Conservation (phyloP, 495 filamentous ascomycete genomes). For the Penicillium pancosmium region DNA sequence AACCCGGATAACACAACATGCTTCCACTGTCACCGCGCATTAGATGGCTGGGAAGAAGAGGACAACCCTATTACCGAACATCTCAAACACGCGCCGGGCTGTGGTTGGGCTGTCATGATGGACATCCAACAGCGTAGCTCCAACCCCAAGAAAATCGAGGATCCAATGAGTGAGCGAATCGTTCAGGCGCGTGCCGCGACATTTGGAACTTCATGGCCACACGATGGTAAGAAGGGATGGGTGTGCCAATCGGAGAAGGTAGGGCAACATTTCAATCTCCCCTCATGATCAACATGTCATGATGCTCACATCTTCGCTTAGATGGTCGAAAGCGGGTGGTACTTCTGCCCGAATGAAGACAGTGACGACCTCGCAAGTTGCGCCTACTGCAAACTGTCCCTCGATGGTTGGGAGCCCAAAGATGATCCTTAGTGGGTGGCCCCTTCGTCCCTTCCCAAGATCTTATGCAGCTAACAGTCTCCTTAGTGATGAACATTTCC, state of each 20-base stretch:
- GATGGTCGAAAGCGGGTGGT: constrained; percentile 93
- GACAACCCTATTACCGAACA: constrained; percentile 85
- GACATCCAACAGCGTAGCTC: constrained; percentile 68
- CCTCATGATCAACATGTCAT: constrained; percentile 16
- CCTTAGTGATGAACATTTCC: constrained; percentile 79
- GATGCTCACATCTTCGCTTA: constrained; percentile 37
- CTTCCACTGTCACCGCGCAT: constrained; percentile 75
- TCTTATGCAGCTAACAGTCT: constrained; percentile 27
- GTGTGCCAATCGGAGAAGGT: constrained; percentile 86
- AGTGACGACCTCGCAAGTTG: constrained; percentile 85
- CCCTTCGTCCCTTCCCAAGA: constrained; percentile 18
- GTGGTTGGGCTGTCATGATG: constrained; percentile 85
- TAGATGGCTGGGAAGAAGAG: constrained; percentile 87
- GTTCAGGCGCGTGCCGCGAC: constrained; percentile 76
- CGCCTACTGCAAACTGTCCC: constrained; percentile 79
- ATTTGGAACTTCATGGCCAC: constrained; percentile 79
- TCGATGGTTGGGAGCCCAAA: constrained; percentile 90
- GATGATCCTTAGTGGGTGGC: constrained; percentile 80
- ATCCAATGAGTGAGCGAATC: constrained; percentile 72
- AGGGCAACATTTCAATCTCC: constrained; percentile 9
- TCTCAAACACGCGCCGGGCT: constrained; percentile 74
- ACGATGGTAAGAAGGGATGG: constrained; percentile 87
- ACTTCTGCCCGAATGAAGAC: constrained; percentile 80
- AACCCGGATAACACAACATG: constrained; percentile 88
- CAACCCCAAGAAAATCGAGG: constrained; percentile 63